A percentile compares a stretch with the other conserved stretches of the same genome.
Evolutionary conservation across 139 green algal species (phyloP).

Genomic region (Micractinium sp.): DNA sequence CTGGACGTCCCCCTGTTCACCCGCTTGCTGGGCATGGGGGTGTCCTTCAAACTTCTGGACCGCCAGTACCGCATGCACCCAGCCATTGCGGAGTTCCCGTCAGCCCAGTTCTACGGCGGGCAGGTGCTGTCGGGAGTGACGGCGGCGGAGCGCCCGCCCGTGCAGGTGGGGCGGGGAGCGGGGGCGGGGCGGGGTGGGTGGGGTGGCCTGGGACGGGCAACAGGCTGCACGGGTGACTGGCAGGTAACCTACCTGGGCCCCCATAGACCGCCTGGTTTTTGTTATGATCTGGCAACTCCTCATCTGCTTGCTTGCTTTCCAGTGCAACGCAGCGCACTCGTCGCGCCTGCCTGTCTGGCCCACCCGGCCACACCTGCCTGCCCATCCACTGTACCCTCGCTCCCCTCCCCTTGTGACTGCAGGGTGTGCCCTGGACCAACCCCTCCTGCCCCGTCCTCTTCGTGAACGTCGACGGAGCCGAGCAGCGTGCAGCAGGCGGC

Average conservation of each 20-base stretch:
- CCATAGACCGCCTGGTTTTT: no score
- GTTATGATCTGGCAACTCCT: no score
- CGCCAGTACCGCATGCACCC: constrained; percentile 96
- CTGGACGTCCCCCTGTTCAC: constrained; percentile 89
- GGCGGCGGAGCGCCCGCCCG: constrained; percentile 38
- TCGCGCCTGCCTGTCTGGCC: background rate
- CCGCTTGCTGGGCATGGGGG: constrained; percentile 64
- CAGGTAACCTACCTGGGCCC: no score
- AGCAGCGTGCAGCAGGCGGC: constrained; percentile 43
- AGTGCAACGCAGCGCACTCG: no score
- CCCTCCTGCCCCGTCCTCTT: constrained; percentile 56
- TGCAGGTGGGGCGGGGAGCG: background rate
- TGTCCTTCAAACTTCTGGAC: constrained; percentile 83
- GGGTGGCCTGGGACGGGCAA: background rate
- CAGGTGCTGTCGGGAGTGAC: constrained; percentile 50
- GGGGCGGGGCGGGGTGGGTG: background rate
- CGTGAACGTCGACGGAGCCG: constrained; percentile 40
- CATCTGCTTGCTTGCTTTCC: no score
- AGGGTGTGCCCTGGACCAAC: constrained; percentile 62
- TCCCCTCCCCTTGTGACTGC: background rate
- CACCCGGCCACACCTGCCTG: background rate
- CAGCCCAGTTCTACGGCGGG: constrained; percentile 67
- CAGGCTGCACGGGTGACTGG: no score
- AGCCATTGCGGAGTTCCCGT: constrained; percentile 67
- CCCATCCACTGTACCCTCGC: background rate